Base-by-base conservation (phyloP, 2,329 filamentous ascomycete species). In the Diaporthe ampelina region DNA sequence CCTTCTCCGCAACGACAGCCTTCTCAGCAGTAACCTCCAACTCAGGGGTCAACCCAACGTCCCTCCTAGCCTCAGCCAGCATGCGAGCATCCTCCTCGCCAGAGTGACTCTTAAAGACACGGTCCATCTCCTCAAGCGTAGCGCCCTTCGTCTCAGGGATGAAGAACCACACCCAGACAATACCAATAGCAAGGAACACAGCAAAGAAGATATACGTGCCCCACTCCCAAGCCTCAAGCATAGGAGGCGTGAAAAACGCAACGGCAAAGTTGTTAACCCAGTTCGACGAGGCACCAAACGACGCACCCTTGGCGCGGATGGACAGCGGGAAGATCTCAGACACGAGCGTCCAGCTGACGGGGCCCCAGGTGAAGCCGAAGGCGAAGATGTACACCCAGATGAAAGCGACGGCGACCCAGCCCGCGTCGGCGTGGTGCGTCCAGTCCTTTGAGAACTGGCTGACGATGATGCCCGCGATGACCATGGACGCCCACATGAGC, bases 201-300 rank as follows among this genome's bases (percentile, higher is more conserved):
- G 87, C 87, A 76, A 91, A 91, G 82, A 91, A 90, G 75, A 89
- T 88, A 78, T 89, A 91, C 0, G 88, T 88, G 21, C 88, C 88
- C 80, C 85, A 90, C n/a, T 82, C 77, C 75, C 84, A 85, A 40
- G 76, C 76, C 43, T 78, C 77, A 10, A 85, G 77, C 82, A 85
- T 88, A 13, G 83, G 81, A 4, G 85, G 85, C 0, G 85, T 84
- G 54, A 84, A 85, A 50, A 87, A 84, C 4, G 85, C 86, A 17
- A 88, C 83, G 71, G 84, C 82, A 56, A 88, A 88, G 77, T 87
- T 87, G 79, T 83, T 85, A 52, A 85, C 76, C 85, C 85, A 87
- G 78, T 86, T 86, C 74, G 81, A 83, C 0, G 83, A 84, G 0
- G 84, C 83, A 7, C 82, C 83, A 26, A 87, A 85, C 0, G 84